A percentile compares a stretch with the other conserved stretches of the same genome.
These are phyloP conservation scores for Trapa bicornis DNA, from an alignment of 345 rosid species.

Conservation along the genomic window DNA sequence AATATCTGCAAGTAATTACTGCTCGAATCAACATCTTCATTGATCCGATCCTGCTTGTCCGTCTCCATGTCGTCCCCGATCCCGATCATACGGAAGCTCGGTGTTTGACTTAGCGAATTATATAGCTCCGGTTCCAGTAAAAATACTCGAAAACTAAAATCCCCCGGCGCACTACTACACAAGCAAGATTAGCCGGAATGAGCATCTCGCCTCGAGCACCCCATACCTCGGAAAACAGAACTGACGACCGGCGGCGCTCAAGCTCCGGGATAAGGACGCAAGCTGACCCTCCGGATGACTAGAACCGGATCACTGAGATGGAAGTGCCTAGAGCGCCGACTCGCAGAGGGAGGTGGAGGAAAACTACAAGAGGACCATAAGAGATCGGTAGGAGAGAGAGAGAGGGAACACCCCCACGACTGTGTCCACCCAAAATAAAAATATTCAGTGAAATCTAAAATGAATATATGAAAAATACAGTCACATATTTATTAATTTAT, in stretches of 20 bases:
- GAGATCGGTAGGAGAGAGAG: constrained; percentile 6
- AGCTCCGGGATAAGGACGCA: not conserved
- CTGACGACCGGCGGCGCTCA: not conserved
- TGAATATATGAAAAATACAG: not conserved
- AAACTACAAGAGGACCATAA: not conserved
- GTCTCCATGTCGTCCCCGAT: constrained; percentile 21
- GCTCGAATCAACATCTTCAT: constrained; percentile 14
- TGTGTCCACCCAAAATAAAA: constrained; percentile 13
- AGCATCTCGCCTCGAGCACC: not conserved
- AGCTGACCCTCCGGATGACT: not conserved
- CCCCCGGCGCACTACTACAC: not conserved
- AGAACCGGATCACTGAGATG: not conserved
- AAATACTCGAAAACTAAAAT: not conserved
- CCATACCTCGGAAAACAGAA: not conserved
- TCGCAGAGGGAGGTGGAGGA: not conserved
- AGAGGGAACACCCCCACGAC: constrained; percentile 3
- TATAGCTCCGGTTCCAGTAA: not conserved
- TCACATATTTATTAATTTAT: not conserved
- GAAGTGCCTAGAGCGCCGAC: not conserved
- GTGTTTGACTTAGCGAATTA: not conserved
- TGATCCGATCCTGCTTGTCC: constrained; percentile 19
- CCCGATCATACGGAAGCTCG: constrained; percentile 1
- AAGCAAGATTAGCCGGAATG: not conserved
- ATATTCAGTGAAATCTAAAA: not conserved
- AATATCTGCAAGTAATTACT: constrained; percentile 64